phyloP scores from a whole-genome alignment of 129 eudicot genomes.

The Centella asiatica region DNA sequence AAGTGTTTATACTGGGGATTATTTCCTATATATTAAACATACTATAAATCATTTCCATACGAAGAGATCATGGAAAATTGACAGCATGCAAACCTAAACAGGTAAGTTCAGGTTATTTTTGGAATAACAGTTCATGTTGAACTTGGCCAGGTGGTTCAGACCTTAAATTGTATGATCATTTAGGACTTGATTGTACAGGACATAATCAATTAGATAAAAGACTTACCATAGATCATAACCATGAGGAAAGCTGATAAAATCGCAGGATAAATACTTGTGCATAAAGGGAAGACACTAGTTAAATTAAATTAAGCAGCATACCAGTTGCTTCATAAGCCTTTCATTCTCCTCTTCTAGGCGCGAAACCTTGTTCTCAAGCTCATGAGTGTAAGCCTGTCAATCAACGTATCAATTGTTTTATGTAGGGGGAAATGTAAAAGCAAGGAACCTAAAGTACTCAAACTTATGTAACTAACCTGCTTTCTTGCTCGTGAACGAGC shows the following conservation, averaged over 20 bases:
- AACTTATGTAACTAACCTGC: conserved; percentile 43
- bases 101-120: not conserved
- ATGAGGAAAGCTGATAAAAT: too few relatives aligned
- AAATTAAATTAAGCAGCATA: conserved; percentile 16
- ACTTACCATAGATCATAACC: too few relatives aligned
- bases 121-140: not conserved
- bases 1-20: not conserved
- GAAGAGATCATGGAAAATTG: too few relatives aligned
- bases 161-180: not conserved
- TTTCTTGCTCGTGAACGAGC: conserved; percentile 96
- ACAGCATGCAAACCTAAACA: too few relatives aligned
- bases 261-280: too few relatives aligned
- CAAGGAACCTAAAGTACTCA: conserved; percentile 3
- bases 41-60: too few relatives aligned
- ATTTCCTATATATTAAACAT: not conserved
- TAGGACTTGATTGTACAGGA: not conserved
- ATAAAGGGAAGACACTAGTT: not conserved
- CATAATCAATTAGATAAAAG: not conserved
- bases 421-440: conserved; percentile 1
- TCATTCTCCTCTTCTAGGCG: conserved; percentile 95
- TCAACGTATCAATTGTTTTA: conserved; percentile 3
- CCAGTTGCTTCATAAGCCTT: conserved; percentile 82
- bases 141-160: not conserved
- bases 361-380: conserved; percentile 87
- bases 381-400: conserved; percentile 89